Evolutionary conservation across 1,139 yeast genomes (phyloP).

Genomic region (Yamadazyma mexicana): DNA sequence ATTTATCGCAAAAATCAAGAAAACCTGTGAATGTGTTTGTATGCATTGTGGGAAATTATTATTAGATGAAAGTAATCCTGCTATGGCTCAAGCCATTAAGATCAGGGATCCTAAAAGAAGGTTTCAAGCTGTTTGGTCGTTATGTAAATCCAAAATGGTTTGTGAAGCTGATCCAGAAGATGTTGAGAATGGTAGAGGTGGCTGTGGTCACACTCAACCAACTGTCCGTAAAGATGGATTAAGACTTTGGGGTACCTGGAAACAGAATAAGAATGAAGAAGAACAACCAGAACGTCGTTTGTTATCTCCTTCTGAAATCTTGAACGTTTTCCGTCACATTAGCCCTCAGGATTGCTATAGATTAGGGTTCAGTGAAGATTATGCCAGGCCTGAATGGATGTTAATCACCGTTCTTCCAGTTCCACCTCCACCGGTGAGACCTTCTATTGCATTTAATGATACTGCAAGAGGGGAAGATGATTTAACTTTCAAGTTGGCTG

Average conservation of each 20-base stretch:
- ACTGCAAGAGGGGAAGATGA: slow-evolving; percentile 99
- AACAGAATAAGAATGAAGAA: slow-evolving; percentile 73
- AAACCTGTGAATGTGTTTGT: slow-evolving; percentile 94
- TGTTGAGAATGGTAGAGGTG: slow-evolving; percentile 71
- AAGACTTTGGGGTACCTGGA: slow-evolving; percentile 97
- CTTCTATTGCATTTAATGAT: slow-evolving; percentile 95
- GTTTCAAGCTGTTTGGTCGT: slow-evolving; percentile 93
- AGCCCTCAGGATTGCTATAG: slow-evolving; percentile 77
- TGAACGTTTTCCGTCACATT: slow-evolving; percentile 90
- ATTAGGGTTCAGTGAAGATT: slow-evolving; percentile 91
- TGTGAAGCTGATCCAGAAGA: slow-evolving; percentile 86
- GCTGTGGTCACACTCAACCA: slow-evolving; percentile 98
- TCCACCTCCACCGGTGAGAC: slow-evolving; percentile 99
- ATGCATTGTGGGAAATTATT: slow-evolving; percentile 97
- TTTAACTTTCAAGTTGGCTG: slow-evolving; percentile 95
- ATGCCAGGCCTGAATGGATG: slow-evolving; percentile 99
- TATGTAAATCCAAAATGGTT: slow-evolving; percentile 88
- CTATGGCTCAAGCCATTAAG: slow-evolving; percentile 84
- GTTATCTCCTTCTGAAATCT: slow-evolving; percentile 83
- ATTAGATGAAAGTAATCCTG: slow-evolving; percentile 82
- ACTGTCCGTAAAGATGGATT: slow-evolving; percentile 94
- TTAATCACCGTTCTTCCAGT: slow-evolving; percentile 94
- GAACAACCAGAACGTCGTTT: slow-evolving; percentile 93
- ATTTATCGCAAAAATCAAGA: slow-evolving; percentile 88
- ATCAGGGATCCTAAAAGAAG: slow-evolving; percentile 94